A percentile compares a stretch with the other conserved stretches of the same genome.
Conservation (phyloP, 164 flowering plant species). For the Litsea cubeba region DNA sequence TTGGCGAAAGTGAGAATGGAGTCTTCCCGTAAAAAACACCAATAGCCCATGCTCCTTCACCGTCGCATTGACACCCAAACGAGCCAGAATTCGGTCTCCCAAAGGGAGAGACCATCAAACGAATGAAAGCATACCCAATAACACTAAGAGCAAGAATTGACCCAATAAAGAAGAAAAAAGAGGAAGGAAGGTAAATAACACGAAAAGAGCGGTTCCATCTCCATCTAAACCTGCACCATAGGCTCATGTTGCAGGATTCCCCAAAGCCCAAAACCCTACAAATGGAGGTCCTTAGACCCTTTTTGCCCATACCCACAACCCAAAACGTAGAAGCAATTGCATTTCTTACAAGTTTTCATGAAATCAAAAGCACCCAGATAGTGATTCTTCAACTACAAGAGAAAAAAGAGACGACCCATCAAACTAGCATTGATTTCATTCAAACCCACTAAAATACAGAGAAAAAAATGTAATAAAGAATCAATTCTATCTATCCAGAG, state of each 20-base stretch:
- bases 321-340: conserved; percentile 4
- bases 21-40: conserved; percentile 13
- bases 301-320: conserved; percentile 2
- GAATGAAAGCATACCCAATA: conserved; percentile 1
- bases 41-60: conserved; percentile 18
- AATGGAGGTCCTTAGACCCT: conserved; percentile 1
- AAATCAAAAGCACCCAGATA: not conserved
- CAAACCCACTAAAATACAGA: not conserved
- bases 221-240: conserved; percentile 9
- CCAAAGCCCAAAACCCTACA: conserved; percentile 4
- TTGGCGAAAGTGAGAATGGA: conserved; percentile 13
- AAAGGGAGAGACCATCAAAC: conserved; percentile 6
- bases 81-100: not conserved
- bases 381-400: not conserved
- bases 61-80: conserved; percentile 6
- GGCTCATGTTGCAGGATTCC: conserved; percentile 4
- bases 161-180: conserved; percentile 9
- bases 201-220: conserved; percentile 6
- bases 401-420: not conserved
- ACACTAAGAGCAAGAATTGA: conserved; percentile 1
- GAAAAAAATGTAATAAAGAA: not conserved
- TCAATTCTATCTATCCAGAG: not conserved
- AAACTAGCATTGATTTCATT: not conserved
- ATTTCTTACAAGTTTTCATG: not conserved
- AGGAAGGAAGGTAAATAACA: not conserved